Base-by-base conservation (phyloP, 2,329 filamentous ascomycete species). In the Fragosphaeria purpurea region DNA sequence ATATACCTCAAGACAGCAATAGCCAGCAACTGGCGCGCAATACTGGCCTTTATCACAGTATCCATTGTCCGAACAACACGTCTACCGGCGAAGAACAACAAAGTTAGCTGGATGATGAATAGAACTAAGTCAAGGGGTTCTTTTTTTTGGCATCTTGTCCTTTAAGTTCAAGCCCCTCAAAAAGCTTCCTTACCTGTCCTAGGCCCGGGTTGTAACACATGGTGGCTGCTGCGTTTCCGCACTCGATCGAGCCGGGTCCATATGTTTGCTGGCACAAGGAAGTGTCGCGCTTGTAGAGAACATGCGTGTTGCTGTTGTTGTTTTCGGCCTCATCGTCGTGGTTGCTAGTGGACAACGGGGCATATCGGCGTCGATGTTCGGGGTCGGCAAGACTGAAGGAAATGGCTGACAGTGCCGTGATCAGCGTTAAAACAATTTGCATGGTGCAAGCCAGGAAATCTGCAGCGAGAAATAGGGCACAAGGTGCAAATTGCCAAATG, bases 11-110 rank as follows among this genome's bases (percentile, higher is more conserved):
- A 61, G 48, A 49, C 68, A 70, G 50, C 67, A 70, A 52, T 62
- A 67, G 4, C 65, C 66, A 2, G 63, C 59, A 6, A 67, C 62
- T 0, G 67, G 66, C 6, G 67, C 66, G 47, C 67, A 69, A 53
- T 63, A 66, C 35, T 61, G 62, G 6, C 65, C 66, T 8, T 51
- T 50, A 3, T 60, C 59, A 50, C 67, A 70, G 56, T 62, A 68
- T 2, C 65, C 65, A 38, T 57, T 59, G 41, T 69, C 67, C 13
- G 55, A 39, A 48, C 67, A 69, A 48, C 67, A 69, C 34, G 64
- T 60, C 67, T 69, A 41, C 43, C 6, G 5, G 6, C 1, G 35
- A 30, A 10, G 12, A n/a, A 11, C 12, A 41, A 30, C 1, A 44
- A 44, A 34, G 9, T 47, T 1, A 32, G 4, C 40, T 9, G 37